Conservation (phyloP, 2,329 filamentous ascomycete species). For the Venturia asperata region DNA sequence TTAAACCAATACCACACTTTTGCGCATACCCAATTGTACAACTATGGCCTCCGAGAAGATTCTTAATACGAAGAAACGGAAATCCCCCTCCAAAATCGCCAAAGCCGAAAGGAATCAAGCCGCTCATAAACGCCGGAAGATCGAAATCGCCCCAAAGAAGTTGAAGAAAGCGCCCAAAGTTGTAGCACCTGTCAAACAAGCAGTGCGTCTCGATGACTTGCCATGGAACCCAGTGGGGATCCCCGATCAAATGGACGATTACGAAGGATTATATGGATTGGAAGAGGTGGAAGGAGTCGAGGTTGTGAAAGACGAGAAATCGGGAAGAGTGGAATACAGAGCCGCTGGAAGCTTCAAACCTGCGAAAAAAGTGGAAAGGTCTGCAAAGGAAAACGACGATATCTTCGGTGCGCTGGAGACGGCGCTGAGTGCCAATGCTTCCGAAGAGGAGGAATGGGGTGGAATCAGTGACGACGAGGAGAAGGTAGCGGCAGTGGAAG, state of each 20-base stretch:
- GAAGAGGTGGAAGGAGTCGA: constrained; percentile 91
- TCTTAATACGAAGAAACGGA: constrained; percentile 4
- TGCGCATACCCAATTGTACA: background rate
- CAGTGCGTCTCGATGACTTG: constrained; percentile 42
- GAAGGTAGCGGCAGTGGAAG: constrained; percentile 23
- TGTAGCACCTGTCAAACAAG: background rate
- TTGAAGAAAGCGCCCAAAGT: background rate
- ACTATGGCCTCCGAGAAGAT: background rate
- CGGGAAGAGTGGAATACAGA: constrained; percentile 43
- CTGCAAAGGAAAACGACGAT: constrained; percentile 18
- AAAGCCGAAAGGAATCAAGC: constrained; percentile 11
- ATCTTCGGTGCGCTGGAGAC: constrained; percentile 21
- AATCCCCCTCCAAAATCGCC: constrained; percentile 5
- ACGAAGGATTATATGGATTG: constrained; percentile 86
- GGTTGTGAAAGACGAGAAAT: constrained; percentile 53
- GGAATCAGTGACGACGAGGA: constrained; percentile 28
- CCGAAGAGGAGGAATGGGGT: constrained; percentile 16
- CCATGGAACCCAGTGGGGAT: constrained; percentile 58
- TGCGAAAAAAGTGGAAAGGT: background rate
- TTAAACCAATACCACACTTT: background rate
- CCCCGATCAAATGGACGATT: constrained; percentile 74
- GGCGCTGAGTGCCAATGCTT: background rate
- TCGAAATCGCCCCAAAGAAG: background rate
- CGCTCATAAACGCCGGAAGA: constrained; percentile 8
- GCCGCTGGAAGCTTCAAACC: constrained; percentile 2